Conservation (phyloP, 352 stramenopile species). For the Pythium dissotocum region DNA sequence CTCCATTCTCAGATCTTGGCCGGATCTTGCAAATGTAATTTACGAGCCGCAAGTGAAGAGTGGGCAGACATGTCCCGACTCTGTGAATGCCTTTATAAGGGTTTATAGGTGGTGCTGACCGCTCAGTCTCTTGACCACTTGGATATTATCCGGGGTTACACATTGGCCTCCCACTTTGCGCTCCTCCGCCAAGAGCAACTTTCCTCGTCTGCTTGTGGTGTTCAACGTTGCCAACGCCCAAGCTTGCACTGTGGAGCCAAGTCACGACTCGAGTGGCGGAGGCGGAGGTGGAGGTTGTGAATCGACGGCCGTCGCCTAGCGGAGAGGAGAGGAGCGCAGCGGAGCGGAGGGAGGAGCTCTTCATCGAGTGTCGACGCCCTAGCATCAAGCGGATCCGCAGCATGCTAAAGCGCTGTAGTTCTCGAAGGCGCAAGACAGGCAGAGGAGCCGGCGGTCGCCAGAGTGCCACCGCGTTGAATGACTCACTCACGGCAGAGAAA, state of each 20-base stretch:
- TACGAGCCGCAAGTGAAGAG: neutral
- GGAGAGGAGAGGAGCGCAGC: neutral
- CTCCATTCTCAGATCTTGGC: constrained; percentile 5
- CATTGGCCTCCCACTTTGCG: neutral
- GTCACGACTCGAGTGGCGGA: neutral
- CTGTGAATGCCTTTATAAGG: neutral
- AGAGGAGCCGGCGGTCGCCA: too few species aligned
- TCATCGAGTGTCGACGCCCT: neutral
- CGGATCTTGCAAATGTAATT: constrained; percentile 5
- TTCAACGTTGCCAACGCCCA: neutral
- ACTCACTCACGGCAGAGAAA: neutral
- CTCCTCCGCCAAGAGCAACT: neutral
- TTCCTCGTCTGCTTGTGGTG: constrained; percentile 1
- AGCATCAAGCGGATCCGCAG: neutral
- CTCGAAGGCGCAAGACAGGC: neutral
- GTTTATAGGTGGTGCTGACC: neutral
- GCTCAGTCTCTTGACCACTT: too few species aligned
- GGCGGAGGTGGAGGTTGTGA: constrained; percentile 2
- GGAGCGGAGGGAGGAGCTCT: neutral
- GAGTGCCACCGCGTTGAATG: neutral
- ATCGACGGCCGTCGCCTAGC: neutral
- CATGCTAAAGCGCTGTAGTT: neutral
- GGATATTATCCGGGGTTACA: constrained; percentile 5
- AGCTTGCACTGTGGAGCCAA: neutral
- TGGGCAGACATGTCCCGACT: neutral